These are phyloP conservation scores for Mycena olivaceomarginata DNA, from an alignment of 768 basidiomycete genomes.

Conservation along the genomic window DNA sequence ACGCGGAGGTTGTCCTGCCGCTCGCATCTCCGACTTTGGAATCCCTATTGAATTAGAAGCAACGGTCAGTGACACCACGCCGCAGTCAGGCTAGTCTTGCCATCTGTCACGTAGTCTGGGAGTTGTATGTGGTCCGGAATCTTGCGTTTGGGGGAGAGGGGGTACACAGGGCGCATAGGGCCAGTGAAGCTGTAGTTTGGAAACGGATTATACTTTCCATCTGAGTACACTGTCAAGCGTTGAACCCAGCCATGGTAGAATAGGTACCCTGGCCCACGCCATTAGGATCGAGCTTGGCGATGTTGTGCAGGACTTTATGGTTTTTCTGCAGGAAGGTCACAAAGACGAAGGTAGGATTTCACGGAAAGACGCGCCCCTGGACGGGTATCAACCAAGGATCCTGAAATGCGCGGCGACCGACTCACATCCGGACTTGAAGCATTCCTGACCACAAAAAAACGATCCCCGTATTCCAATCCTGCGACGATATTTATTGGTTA, in stretches of 20 bases:
- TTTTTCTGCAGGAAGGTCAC: slow-evolving; percentile 73
- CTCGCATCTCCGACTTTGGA: slow-evolving; percentile 76
- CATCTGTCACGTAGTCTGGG: slow-evolving; percentile 90
- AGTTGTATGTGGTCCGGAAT: slow-evolving; percentile 90
- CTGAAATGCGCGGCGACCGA: slow-evolving; percentile 44
- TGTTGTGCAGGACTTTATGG: slow-evolving; percentile 86
- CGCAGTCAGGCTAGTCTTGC: slow-evolving; percentile 45
- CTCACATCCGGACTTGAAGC: slow-evolving; percentile 97
- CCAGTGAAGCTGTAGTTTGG: slow-evolving; percentile 88
- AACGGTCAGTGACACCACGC: slow-evolving; percentile 23
- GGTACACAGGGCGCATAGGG: slow-evolving; percentile 87
- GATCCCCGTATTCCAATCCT: slow-evolving; percentile 90
- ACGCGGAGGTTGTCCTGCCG: slow-evolving; percentile 76
- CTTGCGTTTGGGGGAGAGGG: slow-evolving; percentile 84
- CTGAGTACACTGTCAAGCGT: slow-evolving; percentile 56
- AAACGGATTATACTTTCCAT: slow-evolving; percentile 89
- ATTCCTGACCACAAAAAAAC: slow-evolving; percentile 96
- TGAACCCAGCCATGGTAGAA: slow-evolving; percentile 6
- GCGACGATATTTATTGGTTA: slow-evolving; percentile 40
- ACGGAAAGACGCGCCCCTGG: slow-evolving; percentile 58
- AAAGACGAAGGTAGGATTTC: slow-evolving; percentile 16
- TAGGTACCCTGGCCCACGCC: slow-evolving; percentile 26
- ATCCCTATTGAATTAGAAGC: slow-evolving; percentile 63
- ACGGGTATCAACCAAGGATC: slow-evolving; percentile 36
- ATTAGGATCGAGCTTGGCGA: slow-evolving; percentile 62